Evolutionary conservation across 441 rosid species (phyloP), one percentile per base, ranked within the genome.

Genomic region (Flueggea neowawraea): DNA sequence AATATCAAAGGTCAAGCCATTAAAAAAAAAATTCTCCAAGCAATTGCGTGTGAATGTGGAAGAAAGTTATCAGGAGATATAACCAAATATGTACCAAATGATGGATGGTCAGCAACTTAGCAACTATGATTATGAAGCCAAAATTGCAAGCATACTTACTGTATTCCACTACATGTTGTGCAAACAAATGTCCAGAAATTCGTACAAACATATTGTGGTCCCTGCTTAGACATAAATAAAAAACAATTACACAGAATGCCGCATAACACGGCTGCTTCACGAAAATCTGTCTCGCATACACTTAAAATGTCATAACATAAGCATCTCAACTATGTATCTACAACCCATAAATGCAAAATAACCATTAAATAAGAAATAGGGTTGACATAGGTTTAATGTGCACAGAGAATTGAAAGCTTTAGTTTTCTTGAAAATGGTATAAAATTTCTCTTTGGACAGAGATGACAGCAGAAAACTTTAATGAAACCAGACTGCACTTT

Each of bases 121-220:
- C 41, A 36, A 36, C 41, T 5, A 36, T 5, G 41, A 36, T 36
- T 36, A 36, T 36, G 41, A 36, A 36, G 41, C 41, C 41, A 36
- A 47, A 47, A 47, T 10, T 47, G 50, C 50, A 47, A 10, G 36
- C 43, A 62, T 16, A 81, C 91, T 87, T 79, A 94, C 99, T 95
- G 99, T 70, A 95, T 86, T 69, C 99, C 99, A 78, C 99, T 82
- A 72, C 99, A 95, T 55, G 79, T 88, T 43, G 97, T 95, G 88
- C 99, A 95, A 64, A 95, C 84, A 61, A 95, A 91, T 52, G 96
- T 91, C 92, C 91, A 88, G 95, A 91, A 91, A 79, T 84, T 88
- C 69, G 83, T 86, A 84, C 98, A 95, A 65, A 91, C 99, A 83
- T 95, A 95, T 65, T 95, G 99, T 28, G 98, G 96, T 63, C 99